Percentiles rank a stretch among this genome's conserved stretches.
These are phyloP conservation scores for Daedalea quercina DNA, from an alignment of 768 basidiomycete genomes.

Conservation along the genomic window DNA sequence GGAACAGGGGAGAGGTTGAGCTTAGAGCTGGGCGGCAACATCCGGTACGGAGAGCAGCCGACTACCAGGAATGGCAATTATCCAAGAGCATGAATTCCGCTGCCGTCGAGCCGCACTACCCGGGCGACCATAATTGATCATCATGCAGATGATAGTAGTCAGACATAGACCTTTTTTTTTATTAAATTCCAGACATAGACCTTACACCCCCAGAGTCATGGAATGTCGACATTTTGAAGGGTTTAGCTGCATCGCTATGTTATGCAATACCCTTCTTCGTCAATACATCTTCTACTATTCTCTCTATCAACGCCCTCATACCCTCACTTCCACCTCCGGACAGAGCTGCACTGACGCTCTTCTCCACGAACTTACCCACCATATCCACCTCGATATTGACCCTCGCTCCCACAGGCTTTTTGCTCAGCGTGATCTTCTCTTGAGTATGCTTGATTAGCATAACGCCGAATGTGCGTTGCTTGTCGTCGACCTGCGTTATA, in stretches of 20 bases:
- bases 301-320: conserved; percentile 46
- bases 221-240: no score
- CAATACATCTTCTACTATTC: conserved; percentile 49
- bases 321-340: conserved; percentile 45
- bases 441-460: conserved; percentile 98
- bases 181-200: no score
- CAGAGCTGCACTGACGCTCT: conserved; percentile 69
- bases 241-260: no score
- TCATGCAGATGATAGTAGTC: no score
- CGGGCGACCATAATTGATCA: no score
- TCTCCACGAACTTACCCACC: conserved; percentile 87
- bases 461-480: conserved; percentile 61
- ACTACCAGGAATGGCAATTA: neutral
- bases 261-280: conserved; percentile 34
- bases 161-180: no score
- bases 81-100: neutral
- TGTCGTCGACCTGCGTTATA: conserved; percentile 70
- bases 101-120: neutral
- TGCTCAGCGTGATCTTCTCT: conserved; percentile 72
- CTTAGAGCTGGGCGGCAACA: neutral
- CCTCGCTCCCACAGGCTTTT: conserved; percentile 67
- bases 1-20: neutral
- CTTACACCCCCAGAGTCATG: no score
- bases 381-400: conserved; percentile 97
- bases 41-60: neutral